Evolutionary conservation across 352 stramenopile genomes (phyloP).

Genomic region (Globisporangium cylindrosporum): DNA sequence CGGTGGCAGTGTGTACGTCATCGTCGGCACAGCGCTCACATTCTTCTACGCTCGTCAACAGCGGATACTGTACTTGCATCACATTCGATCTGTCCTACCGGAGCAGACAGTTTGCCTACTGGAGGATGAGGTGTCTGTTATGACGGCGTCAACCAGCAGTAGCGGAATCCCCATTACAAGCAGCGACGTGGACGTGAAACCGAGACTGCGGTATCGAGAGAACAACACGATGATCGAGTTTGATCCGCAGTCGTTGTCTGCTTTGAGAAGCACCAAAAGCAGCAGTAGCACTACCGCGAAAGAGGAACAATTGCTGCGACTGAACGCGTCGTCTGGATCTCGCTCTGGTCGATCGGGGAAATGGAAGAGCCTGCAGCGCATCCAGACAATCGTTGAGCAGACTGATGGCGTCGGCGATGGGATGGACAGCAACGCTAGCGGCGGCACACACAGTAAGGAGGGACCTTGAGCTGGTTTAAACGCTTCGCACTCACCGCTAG

Average conservation of each 20-base stretch:
- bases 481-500: background rate
- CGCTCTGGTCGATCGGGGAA: constrained; percentile 10
- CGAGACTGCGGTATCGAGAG: background rate
- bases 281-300: background rate
- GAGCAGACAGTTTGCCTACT: constrained; percentile 1
- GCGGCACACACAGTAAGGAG: background rate
- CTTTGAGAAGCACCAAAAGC: background rate
- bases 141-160: background rate
- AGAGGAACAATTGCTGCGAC: background rate
- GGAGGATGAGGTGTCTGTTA: background rate
- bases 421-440: background rate
- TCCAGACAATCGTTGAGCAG: constrained; percentile 25
- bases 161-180: background rate
- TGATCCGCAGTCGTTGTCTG: background rate
- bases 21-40: constrained; percentile 16
- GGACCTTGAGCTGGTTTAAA: background rate
- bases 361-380: constrained; percentile 10
- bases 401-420: constrained; percentile 21
- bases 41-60: constrained; percentile 18
- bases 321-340: constrained; percentile 2
- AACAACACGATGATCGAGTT: background rate
- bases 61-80: constrained; percentile 20
- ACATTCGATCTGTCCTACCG: constrained; percentile 24
- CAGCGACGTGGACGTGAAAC: background rate
- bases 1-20: constrained; percentile 24